A percentile compares a stretch with the other conserved stretches of the same genome.
phyloP scores from a whole-genome alignment of 1,284 basidiomycete genomes.

The Boletellus dicymbophilus region DNA sequence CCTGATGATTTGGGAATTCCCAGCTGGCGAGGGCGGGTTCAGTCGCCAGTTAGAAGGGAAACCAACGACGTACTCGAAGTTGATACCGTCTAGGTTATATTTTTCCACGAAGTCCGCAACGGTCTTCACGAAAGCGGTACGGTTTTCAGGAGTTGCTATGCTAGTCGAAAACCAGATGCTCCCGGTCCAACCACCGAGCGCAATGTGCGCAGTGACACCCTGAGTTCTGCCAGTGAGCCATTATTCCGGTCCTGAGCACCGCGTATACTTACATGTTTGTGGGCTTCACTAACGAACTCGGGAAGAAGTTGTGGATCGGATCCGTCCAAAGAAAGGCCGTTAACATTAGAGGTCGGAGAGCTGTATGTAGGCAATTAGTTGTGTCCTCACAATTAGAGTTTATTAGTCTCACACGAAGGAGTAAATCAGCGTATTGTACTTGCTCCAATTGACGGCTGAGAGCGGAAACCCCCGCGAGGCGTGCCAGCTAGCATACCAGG shows the following conservation, averaged over 20 bases:
- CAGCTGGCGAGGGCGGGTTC: slow-evolving; percentile 26
- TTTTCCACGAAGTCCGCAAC: slow-evolving; percentile 56
- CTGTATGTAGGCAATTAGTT: slow-evolving; percentile 33
- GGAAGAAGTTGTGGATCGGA: slow-evolving; percentile 43
- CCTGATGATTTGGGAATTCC: slow-evolving; percentile 54
- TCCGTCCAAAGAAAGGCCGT: slow-evolving; percentile 39
- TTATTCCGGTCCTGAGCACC: neutral
- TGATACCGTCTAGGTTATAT: slow-evolving; percentile 42
- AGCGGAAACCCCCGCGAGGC: slow-evolving; percentile 41
- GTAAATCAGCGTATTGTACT: slow-evolving; percentile 54
- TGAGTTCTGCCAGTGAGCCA: slow-evolving; percentile 26
- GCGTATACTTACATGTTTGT: slow-evolving; percentile 38
- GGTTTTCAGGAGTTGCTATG: slow-evolving; percentile 56
- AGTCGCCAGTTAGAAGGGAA: neutral
- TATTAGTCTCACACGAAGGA: slow-evolving; percentile 33
- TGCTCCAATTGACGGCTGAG: slow-evolving; percentile 46
- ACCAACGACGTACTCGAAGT: slow-evolving; percentile 20
- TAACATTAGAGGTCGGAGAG: slow-evolving; percentile 44
- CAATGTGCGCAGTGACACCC: slow-evolving; percentile 68
- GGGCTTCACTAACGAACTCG: slow-evolving; percentile 52
- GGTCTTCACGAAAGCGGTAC: slow-evolving; percentile 70
- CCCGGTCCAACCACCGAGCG: slow-evolving; percentile 85
- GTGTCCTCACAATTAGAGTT: neutral
- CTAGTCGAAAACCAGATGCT: slow-evolving; percentile 69
- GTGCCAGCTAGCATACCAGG: slow-evolving; percentile 45